Conservation (phyloP, 371 early-diverging fungal species). For the Mortierella sp. region DNA sequence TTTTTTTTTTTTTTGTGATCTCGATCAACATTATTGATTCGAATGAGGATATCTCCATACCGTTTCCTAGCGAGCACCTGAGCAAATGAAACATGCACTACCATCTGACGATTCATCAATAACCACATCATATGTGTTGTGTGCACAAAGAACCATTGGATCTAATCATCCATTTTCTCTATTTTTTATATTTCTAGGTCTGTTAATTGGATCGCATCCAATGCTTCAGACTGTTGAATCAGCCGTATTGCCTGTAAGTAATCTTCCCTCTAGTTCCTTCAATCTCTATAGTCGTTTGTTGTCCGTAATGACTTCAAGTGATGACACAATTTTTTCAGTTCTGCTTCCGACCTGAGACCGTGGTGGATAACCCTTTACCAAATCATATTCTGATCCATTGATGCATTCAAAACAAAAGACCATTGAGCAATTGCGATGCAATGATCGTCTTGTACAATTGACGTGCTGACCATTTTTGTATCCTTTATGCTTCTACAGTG, state of each 20-base stretch:
- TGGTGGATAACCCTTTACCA: constrained; percentile 54
- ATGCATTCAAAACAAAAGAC: neutral
- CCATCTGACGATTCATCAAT: constrained; percentile 57
- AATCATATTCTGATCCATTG: constrained; percentile 41
- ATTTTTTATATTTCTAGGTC: neutral
- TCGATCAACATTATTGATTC: constrained; percentile 15
- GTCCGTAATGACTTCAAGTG: too few relatives aligned
- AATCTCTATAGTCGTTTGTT: too few relatives aligned
- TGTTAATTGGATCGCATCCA: too few relatives aligned
- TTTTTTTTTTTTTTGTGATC: neutral
- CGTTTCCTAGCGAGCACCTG: constrained; percentile 58
- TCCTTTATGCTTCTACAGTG: neutral
- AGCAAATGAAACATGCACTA: constrained; percentile 58
- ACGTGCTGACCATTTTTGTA: constrained; percentile 9
- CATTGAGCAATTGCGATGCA: neutral
- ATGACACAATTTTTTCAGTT: constrained; percentile 56
- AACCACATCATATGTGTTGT: neutral
- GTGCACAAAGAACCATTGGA: neutral
- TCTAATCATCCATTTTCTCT: neutral
- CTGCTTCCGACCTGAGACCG: constrained; percentile 57
- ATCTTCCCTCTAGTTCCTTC: too few relatives aligned
- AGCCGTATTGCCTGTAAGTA: too few relatives aligned
- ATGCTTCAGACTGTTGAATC: too few relatives aligned
- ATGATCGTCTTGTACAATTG: neutral
- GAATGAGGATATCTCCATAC: constrained; percentile 57